Percentiles rank a stretch among this genome's conserved stretches.
These are phyloP conservation scores for Naganishia randhawae DNA, from an alignment of 768 basidiomycete species.

Conservation along the genomic window DNA sequence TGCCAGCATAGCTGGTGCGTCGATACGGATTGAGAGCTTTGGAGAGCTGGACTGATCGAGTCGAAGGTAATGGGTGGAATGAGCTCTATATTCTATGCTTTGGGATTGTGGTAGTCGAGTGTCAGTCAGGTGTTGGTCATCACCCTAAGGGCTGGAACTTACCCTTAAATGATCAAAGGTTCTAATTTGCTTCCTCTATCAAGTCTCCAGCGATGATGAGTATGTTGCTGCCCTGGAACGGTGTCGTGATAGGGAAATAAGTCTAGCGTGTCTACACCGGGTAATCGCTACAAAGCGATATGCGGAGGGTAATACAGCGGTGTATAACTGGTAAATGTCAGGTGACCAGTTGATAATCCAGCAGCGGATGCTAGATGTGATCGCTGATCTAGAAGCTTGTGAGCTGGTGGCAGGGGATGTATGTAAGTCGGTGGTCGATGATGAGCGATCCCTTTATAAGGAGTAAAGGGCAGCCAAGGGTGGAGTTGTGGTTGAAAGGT, in stretches of 20 bases:
- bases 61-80: neutral
- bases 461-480: conserved; percentile 1
- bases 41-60: too few species aligned
- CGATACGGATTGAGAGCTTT: neutral
- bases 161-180: neutral
- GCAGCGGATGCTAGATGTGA: conserved; percentile 13
- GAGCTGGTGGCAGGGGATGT: neutral
- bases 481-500: neutral
- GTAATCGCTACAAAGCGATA: conserved; percentile 5
- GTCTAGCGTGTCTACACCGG: neutral
- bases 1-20: conserved; percentile 16
- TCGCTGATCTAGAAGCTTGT: neutral
- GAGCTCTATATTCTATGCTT: neutral
- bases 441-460: neutral
- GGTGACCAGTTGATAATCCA: conserved; percentile 11
- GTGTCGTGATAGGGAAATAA: conserved; percentile 6
- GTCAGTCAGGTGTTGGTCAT: conserved; percentile 4
- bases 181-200: neutral
- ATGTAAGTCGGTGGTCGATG: neutral
- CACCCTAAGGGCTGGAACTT: neutral
- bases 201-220: neutral
- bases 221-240: neutral
- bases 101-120: too few species aligned
- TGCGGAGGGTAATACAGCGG: conserved; percentile 20
- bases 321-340: conserved; percentile 10